Evolutionary conservation across 371 early-diverging fungal genomes (phyloP).

Genomic region (Lichtheimia ramosa): DNA sequence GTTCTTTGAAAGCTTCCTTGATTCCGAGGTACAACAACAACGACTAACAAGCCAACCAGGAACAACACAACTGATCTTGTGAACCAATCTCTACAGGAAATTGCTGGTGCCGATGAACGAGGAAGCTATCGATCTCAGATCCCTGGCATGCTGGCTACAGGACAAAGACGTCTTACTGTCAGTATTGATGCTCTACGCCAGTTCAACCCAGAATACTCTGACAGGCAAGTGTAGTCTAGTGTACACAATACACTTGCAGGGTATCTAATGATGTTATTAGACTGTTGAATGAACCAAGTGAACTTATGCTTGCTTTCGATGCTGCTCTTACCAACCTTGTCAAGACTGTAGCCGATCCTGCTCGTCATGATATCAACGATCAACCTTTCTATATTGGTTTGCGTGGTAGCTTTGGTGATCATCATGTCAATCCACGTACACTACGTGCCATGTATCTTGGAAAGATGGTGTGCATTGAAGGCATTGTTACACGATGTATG

Average conservation of each 20-base stretch:
- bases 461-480: slow-evolving; percentile 95
- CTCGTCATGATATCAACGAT: slow-evolving; percentile 38
- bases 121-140: slow-evolving; percentile 70
- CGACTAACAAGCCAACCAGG: too few relatives aligned
- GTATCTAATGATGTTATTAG: slow-evolving; percentile 27
- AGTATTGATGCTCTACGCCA: slow-evolving; percentile 88
- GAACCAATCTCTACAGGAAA: slow-evolving; percentile 8
- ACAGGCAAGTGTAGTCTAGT: slow-evolving; percentile 67
- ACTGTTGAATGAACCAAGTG: slow-evolving; percentile 75
- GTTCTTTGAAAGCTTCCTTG: slow-evolving; percentile 31
- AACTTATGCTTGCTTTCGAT: slow-evolving; percentile 86
- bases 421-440: slow-evolving; percentile 91
- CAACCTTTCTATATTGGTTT: slow-evolving; percentile 81
- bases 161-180: slow-evolving; percentile 76
- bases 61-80: background rate
- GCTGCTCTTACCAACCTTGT: slow-evolving; percentile 73
- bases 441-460: slow-evolving; percentile 84
- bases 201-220: slow-evolving; percentile 66
- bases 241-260: background rate
- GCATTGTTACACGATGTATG: slow-evolving; percentile 97
- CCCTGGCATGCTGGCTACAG: slow-evolving; percentile 60
- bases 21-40: slow-evolving; percentile 21
- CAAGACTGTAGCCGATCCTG: slow-evolving; percentile 28
- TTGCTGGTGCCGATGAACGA: slow-evolving; percentile 39
- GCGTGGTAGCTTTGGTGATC: slow-evolving; percentile 92